Percentiles rank a stretch among this genome's conserved stretches.
These are phyloP conservation scores for Pseudogymnoascus pannorum DNA, from an alignment of 2,329 filamentous ascomycete species.

Conservation along the genomic window DNA sequence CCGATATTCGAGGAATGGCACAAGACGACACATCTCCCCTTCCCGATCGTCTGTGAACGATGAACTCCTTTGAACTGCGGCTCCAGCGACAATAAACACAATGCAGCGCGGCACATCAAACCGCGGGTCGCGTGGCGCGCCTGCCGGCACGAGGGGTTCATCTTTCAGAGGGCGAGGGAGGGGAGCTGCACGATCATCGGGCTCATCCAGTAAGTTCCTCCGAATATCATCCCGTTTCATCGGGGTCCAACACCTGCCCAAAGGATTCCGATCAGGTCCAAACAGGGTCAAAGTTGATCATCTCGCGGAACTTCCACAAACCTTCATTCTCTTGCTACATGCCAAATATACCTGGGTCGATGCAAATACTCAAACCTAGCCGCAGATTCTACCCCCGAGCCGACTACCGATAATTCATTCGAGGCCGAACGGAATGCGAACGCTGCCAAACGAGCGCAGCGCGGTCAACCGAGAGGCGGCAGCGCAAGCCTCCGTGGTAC, in stretches of 20 bases:
- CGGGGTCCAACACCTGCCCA: neutral
- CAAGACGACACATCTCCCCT: neutral
- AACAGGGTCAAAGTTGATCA: neutral
- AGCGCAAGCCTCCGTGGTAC: conserved; percentile 19
- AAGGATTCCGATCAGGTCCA: neutral
- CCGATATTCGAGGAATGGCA: neutral
- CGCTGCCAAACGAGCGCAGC: conserved; percentile 26
- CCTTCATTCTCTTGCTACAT: conserved; percentile 14
- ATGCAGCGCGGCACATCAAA: conserved; percentile 26
- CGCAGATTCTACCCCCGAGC: conserved; percentile 15
- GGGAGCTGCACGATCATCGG: conserved; percentile 23
- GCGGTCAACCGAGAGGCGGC: conserved; percentile 18
- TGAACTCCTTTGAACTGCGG: conserved; percentile 5
- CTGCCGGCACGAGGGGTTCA: conserved; percentile 22
- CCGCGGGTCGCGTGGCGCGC: conserved; percentile 21
- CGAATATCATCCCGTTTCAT: neutral
- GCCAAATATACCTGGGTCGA: conserved; percentile 6
- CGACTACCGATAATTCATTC: conserved; percentile 21
- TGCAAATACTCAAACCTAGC: conserved; percentile 17
- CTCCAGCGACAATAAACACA: conserved; percentile 21
- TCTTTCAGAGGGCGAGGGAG: conserved; percentile 27
- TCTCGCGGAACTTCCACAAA: conserved; percentile 8
- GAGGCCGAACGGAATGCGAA: conserved; percentile 27
- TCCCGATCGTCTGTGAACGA: conserved; percentile 1
- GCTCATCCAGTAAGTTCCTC: conserved; percentile 26